Evolutionary conservation across 2,329 filamentous ascomycete species (phyloP).

Genomic region (Neoarthrinium moseri): DNA sequence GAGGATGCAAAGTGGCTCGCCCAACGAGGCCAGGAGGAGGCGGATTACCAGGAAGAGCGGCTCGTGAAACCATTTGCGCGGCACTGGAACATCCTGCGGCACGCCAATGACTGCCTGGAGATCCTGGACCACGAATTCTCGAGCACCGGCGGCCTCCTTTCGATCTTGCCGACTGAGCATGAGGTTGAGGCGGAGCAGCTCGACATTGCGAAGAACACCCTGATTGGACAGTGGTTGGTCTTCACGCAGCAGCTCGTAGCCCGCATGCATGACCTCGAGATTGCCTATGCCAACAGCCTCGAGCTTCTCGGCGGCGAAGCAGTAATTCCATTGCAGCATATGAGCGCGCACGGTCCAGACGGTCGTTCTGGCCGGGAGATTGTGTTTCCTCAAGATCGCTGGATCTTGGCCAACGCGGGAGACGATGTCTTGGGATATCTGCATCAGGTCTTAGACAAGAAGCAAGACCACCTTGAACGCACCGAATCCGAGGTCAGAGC

Average conservation of each 20-base stretch:
- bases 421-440: constrained; percentile 48
- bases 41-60: constrained; percentile 13
- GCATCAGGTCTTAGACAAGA: constrained; percentile 44
- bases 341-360: constrained; percentile 51
- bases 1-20: constrained; percentile 10
- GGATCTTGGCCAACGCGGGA: constrained; percentile 53
- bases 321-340: constrained; percentile 47
- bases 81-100: constrained; percentile 50
- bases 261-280: constrained; percentile 58
- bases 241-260: constrained; percentile 52
- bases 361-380: constrained; percentile 53
- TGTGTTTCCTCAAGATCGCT: constrained; percentile 53
- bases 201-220: constrained; percentile 41
- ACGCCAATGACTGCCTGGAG: constrained; percentile 60
- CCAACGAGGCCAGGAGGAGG: not conserved
- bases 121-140: constrained; percentile 59
- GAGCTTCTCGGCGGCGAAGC: constrained; percentile 51
- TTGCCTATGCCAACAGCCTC: constrained; percentile 47
- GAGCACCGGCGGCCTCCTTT: constrained; percentile 53
- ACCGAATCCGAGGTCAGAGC: constrained; percentile 31
- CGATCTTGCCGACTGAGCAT: constrained; percentile 47
- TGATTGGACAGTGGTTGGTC: constrained; percentile 57
- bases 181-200: constrained; percentile 34
- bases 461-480: constrained; percentile 39
- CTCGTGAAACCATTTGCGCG: constrained; percentile 38